phyloP scores from a whole-genome alignment of 345 rosid genomes.

The Linum usitatissimum region DNA sequence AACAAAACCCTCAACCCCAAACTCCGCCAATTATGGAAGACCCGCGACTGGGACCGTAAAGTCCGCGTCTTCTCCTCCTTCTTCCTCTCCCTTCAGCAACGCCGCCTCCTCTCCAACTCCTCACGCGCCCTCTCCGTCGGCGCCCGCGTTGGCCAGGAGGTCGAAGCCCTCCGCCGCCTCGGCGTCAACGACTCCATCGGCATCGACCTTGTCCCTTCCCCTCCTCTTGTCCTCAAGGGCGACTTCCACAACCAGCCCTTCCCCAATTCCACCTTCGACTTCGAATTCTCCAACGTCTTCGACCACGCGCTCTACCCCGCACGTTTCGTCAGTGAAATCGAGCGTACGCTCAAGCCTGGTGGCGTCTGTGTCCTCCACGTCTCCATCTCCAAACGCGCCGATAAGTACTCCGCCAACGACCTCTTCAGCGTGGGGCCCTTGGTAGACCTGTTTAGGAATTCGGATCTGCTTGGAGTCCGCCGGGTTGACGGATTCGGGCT shows the following conservation, averaged over 20 bases:
- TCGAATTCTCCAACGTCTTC: conserved; percentile 37
- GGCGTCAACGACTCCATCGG: conserved; percentile 30
- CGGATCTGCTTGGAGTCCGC: conserved; percentile 21
- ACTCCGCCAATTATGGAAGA: conserved; percentile 28
- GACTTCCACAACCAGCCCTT: conserved; percentile 37
- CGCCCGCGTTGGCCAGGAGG: conserved; percentile 37
- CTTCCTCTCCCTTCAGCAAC: conserved; percentile 18
- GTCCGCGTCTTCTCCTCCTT: conserved; percentile 22
- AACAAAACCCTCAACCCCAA: conserved; percentile 36
- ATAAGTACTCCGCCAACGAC: conserved; percentile 37
- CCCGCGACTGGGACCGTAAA: conserved; percentile 38
- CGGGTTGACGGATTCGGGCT: conserved; percentile 32
- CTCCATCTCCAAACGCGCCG: conserved; percentile 23
- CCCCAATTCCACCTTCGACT: conserved; percentile 25
- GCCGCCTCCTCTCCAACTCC: conserved; percentile 14
- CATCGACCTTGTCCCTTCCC: conserved; percentile 28
- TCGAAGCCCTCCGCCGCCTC: conserved; percentile 19
- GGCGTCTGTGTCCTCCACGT: conserved; percentile 35
- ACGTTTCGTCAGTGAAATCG: conserved; percentile 29
- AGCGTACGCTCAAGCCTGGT: conserved; percentile 29
- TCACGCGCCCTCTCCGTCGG: conserved; percentile 31
- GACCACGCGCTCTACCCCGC: conserved; percentile 32
- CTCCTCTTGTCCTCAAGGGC: conserved; percentile 31
- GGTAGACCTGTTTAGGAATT: conserved; percentile 18
- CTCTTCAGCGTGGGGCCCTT: conserved; percentile 26